These are phyloP conservation scores for Leishmania braziliensis DNA, from an alignment of 208 protist species.

Conservation along the genomic window DNA sequence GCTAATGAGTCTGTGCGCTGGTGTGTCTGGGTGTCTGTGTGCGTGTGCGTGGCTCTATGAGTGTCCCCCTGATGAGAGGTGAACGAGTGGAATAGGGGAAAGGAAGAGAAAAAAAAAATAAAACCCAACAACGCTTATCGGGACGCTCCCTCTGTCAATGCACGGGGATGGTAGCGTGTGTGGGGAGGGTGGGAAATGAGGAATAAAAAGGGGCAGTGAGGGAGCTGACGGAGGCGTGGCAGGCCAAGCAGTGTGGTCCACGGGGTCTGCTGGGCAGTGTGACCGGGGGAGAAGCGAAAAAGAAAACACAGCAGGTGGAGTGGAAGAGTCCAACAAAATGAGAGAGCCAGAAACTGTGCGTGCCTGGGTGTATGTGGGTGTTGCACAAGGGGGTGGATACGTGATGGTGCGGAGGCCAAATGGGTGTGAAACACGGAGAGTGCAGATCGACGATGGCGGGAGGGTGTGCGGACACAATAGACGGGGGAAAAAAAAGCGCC, in stretches of 20 bases:
- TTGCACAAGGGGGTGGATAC: background rate
- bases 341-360: background rate
- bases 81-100: background rate
- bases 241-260: background rate
- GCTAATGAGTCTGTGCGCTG: background rate
- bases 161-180: background rate
- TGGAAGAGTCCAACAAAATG: background rate
- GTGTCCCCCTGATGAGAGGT: background rate
- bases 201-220: background rate
- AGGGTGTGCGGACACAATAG: background rate
- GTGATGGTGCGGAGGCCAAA: background rate
- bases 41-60: background rate
- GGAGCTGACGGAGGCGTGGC: background rate
- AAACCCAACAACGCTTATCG: too few species aligned
- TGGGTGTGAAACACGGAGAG: background rate
- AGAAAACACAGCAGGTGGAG: background rate
- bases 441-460: background rate
- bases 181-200: background rate
- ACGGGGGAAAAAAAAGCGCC: background rate
- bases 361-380: background rate
- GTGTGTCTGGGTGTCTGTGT: background rate
- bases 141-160: too few species aligned
- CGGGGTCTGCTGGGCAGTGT: background rate
- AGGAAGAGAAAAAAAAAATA: too few species aligned
- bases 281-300: background rate